phyloP scores from a whole-genome alignment of 257 asterid genomes.

The Nicotiana noctiflora region DNA sequence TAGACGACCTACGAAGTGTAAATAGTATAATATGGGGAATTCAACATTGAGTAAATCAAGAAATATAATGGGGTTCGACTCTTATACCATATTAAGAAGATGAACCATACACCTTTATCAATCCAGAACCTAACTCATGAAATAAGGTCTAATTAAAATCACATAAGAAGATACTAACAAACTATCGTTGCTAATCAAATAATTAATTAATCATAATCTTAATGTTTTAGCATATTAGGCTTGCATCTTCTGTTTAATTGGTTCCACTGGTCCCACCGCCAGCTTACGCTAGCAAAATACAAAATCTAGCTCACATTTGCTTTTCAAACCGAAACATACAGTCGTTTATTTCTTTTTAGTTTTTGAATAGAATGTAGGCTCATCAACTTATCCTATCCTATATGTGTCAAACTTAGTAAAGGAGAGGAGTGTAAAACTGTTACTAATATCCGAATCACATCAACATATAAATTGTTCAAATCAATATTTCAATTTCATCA shows the following conservation, averaged over 20 bases:
- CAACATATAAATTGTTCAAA: no score
- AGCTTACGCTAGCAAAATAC: background rate
- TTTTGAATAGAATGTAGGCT: background rate
- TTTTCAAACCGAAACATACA: background rate
- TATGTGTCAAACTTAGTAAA: background rate
- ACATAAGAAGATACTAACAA: no score
- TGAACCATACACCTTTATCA: no score
- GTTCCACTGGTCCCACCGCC: background rate
- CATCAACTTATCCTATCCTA: background rate
- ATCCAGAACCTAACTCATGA: no score
- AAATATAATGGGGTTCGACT: no score
- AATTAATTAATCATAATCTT: background rate
- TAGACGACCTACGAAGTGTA: no score
- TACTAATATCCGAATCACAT: background rate
- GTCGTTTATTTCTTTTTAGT: background rate
- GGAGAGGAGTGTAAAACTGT: background rate
- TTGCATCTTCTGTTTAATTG: background rate
- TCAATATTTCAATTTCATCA: no score
- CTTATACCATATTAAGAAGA: no score
- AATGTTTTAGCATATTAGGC: background rate
- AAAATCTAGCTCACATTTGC: background rate
- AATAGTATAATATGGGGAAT: no score
- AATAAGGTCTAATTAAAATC: no score
- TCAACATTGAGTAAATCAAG: no score
- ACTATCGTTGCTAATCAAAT: background rate